Percentiles rank a stretch among this genome's conserved stretches.
Evolutionary conservation across 2,329 filamentous ascomycete species (phyloP).

Genomic region (Colletotrichum chlorophyti): DNA sequence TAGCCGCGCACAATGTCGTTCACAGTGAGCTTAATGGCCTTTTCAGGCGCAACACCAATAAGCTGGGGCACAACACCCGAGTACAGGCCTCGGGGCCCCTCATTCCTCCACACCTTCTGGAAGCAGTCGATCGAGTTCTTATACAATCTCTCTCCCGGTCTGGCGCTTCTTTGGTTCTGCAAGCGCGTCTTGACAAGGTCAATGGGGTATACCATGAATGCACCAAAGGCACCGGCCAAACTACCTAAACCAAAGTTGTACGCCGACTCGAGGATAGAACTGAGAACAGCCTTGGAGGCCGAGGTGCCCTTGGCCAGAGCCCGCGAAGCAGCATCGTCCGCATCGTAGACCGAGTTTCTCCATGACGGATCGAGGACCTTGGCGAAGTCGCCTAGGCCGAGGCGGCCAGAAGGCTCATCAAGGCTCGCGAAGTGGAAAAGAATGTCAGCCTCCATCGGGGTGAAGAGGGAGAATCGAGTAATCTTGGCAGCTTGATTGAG

Average conservation of each 20-base stretch:
- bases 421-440: constrained; percentile 97
- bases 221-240: constrained; percentile 93
- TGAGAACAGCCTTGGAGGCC: constrained; percentile 54
- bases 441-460: constrained; percentile 98
- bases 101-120: constrained; percentile 89
- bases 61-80: constrained; percentile 94
- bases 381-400: constrained; percentile 84
- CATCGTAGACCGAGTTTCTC: constrained; percentile 67
- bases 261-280: constrained; percentile 74
- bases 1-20: constrained; percentile 87
- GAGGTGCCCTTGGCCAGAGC: constrained; percentile 56
- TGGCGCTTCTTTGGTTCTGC: constrained; percentile 90
- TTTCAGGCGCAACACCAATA: constrained; percentile 97
- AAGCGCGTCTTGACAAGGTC: constrained; percentile 98
- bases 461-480: constrained; percentile 94
- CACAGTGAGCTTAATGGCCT: constrained; percentile 98
- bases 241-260: constrained; percentile 93
- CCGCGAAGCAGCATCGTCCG: constrained; percentile 50
- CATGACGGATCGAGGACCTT: constrained; percentile 96
- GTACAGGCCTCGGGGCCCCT: constrained; percentile 89
- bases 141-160: constrained; percentile 87
- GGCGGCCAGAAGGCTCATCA: constrained; percentile 84
- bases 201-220: constrained; percentile 99
- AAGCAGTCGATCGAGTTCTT: constrained; percentile 98
- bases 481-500: constrained; percentile 90